Evolutionary conservation across 805 yeast genomes (phyloP), one percentile per base, ranked within the genome.

Genomic region (Wickerhamomyces queroliae): DNA sequence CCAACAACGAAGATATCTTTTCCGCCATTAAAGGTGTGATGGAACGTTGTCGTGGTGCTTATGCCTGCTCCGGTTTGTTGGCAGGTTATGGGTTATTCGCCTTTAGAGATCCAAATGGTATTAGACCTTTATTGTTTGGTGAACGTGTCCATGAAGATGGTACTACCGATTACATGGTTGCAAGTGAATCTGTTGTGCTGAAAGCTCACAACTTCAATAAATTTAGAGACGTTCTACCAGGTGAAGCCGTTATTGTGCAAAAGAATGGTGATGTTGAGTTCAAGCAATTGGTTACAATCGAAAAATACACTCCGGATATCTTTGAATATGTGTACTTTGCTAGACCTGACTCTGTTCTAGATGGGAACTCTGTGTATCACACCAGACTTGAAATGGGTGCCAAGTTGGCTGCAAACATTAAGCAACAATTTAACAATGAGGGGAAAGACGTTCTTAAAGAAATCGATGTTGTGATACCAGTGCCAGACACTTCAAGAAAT

Each of bases 281-380:
- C 62, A 78, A 77, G 50, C 98, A 93, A 66, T 89, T 91, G 34
- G 93, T 82, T 8, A 83, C 84, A 45, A 74, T 81, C 47, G 70
- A 72, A 58, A 65, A 82, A 2, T 90, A 89, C 63, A 81, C 96
- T 13, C 99, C 99, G 7, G 98, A 95, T 66, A 80, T 93, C 46
- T 93, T 93, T 55, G 99, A 93, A 65, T 93, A 90, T 60, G 99
- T 93, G 34, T 93, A 93, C 66, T 93, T 93, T 69, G 98, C 99
- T 15, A 80, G 99, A 59, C 97, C 98, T 0, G 99, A 93, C 61
- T 83, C 95, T 31, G 95, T 93, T 22, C 64, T 90, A 45, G 99
- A 93, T 62, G 99, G 98, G n/a, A 84, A 93, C 34, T 84, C 95
- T 15, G 98, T 93, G 17, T 93, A 93, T 64, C 80, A 90, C 52